These are phyloP conservation scores for Pichia heedii DNA, from an alignment of 805 yeast species.

Conservation along the genomic window DNA sequence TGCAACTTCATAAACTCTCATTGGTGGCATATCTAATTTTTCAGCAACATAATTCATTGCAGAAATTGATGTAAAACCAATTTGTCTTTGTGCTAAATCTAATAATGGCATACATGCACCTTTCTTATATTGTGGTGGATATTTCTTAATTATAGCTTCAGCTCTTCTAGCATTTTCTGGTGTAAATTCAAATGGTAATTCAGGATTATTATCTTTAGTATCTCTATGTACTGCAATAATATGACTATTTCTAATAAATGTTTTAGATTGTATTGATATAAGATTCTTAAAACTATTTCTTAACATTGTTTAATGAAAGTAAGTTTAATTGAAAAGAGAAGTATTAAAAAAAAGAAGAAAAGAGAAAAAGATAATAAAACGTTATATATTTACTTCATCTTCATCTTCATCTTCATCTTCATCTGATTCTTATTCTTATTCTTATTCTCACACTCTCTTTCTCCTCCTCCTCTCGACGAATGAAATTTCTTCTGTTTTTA, in stretches of 20 bases:
- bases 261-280: background rate
- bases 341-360: too few species aligned
- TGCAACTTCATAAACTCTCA: constrained; percentile 91
- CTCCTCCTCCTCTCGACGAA: background rate
- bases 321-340: too few species aligned
- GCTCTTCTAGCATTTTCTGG: constrained; percentile 59
- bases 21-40: constrained; percentile 80
- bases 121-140: constrained; percentile 80
- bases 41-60: constrained; percentile 89
- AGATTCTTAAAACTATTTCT: constrained; percentile 6
- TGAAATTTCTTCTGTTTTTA: background rate
- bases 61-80: constrained; percentile 75
- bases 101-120: constrained; percentile 83
- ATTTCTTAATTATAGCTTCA: constrained; percentile 64
- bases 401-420: too few species aligned
- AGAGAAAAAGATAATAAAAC: too few species aligned
- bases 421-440: too few species aligned
- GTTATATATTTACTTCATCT: too few species aligned
- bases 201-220: constrained; percentile 55
- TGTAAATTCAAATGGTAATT: constrained; percentile 64
- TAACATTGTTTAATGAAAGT: constrained; percentile 1
- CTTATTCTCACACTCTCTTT: background rate
- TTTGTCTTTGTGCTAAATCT: constrained; percentile 81
- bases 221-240: constrained; percentile 61
- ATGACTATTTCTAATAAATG: constrained; percentile 20